phyloP scores from a whole-genome alignment of 768 basidiomycete genomes.

The Calocybe cyanea region DNA sequence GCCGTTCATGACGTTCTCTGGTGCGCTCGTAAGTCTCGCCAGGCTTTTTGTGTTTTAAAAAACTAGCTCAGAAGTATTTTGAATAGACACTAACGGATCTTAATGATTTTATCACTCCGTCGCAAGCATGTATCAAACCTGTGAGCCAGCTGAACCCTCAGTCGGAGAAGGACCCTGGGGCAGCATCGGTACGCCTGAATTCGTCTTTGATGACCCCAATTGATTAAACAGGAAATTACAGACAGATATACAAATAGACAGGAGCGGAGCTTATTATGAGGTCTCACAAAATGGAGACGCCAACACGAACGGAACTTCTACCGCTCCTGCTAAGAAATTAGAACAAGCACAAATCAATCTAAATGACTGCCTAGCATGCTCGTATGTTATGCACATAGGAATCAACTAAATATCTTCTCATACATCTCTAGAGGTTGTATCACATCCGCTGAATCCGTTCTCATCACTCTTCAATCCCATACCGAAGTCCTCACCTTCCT shows the following conservation, averaged over 20 bases:
- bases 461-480: constrained; percentile 95
- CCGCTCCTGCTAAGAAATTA: constrained; percentile 55
- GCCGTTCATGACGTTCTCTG: constrained; percentile 74
- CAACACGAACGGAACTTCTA: constrained; percentile 7
- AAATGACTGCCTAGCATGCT: constrained; percentile 98
- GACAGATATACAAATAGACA: constrained; percentile 93
- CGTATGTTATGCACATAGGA: constrained; percentile 50
- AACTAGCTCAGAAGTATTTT: constrained; percentile 2
- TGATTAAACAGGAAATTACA: constrained; percentile 24
- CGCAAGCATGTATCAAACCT: constrained; percentile 97
- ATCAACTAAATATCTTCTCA: not conserved
- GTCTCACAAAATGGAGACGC: constrained; percentile 38
- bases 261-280: constrained; percentile 84
- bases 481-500: constrained; percentile 86
- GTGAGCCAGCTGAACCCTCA: constrained; percentile 49
- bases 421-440: constrained; percentile 77
- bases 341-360: constrained; percentile 93
- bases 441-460: constrained; percentile 95
- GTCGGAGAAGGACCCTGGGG: constrained; percentile 26
- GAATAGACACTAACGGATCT: constrained; percentile 84
- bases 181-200: constrained; percentile 30
- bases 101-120: constrained; percentile 95
- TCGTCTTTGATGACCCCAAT: not conserved
- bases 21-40: constrained; percentile 61
- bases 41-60: constrained; percentile 5